Conservation (phyloP, 164 flowering plant genomes). For the Vitis labrusca region DNA sequence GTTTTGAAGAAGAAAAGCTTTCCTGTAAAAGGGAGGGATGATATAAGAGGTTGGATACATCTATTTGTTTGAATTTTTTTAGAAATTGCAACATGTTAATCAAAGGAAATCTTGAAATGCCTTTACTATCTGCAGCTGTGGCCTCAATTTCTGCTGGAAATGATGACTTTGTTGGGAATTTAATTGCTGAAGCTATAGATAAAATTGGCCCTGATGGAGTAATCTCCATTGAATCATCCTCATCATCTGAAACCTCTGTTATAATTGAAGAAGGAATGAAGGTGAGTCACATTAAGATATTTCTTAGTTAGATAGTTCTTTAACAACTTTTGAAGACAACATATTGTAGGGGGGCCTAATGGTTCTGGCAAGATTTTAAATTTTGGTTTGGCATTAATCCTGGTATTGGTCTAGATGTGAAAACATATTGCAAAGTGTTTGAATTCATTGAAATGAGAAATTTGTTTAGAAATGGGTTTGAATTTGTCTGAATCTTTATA, state of each 20-base stretch:
- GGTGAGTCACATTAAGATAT: conserved; percentile 31
- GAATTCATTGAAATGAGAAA: not conserved
- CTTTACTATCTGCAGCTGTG: conserved; percentile 53
- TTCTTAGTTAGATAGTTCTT: not conserved
- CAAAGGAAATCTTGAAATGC: conserved; percentile 1
- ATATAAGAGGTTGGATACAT: conserved; percentile 61
- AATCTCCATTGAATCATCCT: conserved; percentile 74
- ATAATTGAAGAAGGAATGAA: conserved; percentile 90
- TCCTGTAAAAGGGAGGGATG: conserved; percentile 62
- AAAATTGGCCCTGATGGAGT: conserved; percentile 92
- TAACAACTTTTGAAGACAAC: not conserved
- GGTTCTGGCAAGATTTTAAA: not conserved
- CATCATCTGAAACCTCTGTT: conserved; percentile 69
- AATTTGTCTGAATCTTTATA: too few relatives aligned
- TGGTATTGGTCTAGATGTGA: not conserved
- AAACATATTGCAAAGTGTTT: not conserved
- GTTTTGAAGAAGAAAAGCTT: conserved; percentile 51
- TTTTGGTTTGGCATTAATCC: not conserved
- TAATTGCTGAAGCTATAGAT: conserved; percentile 81
- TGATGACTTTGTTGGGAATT: conserved; percentile 76
- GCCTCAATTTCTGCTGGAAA: conserved; percentile 95
- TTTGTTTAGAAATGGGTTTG: too few relatives aligned
- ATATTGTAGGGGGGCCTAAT: not conserved
- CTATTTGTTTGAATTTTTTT: conserved; percentile 8
- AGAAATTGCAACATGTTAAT: not conserved